Evolutionary conservation across 1,284 basidiomycete genomes (phyloP).

Genomic region (Ganoderma boninense): DNA sequence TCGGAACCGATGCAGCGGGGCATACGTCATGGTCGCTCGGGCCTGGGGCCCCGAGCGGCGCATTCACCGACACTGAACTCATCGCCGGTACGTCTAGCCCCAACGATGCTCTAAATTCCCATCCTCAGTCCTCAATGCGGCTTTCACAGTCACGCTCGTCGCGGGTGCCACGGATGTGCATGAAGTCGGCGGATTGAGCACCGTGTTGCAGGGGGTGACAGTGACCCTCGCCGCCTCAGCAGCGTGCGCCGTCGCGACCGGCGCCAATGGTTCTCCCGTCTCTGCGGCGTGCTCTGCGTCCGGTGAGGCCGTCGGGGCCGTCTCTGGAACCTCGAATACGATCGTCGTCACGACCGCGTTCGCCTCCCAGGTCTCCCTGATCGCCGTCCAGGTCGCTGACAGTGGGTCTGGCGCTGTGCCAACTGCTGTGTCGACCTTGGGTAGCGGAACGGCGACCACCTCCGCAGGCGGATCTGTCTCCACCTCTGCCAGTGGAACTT

Average conservation of each 20-base stretch:
- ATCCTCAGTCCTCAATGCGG: not conserved
- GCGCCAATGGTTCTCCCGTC: not conserved
- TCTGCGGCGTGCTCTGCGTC: not conserved
- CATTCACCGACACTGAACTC: not conserved
- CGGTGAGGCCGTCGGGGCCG: not conserved
- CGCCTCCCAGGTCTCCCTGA: not conserved
- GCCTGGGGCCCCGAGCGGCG: not conserved
- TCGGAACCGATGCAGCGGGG: not conserved
- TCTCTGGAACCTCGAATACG: not conserved
- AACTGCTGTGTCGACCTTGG: not conserved
- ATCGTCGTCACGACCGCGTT: not conserved
- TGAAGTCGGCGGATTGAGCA: not conserved
- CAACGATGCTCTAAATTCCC: not conserved
- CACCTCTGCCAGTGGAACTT: too few relatives aligned
- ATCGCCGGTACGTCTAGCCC: not conserved
- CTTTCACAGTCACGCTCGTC: not conserved
- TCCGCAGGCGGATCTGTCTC: too few relatives aligned
- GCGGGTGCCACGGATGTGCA: not conserved
- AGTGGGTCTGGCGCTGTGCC: not conserved
- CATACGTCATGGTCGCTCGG: not conserved
- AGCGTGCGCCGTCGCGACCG: not conserved
- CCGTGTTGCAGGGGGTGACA: not conserved
- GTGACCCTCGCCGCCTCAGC: not conserved
- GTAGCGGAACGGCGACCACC: not conserved
- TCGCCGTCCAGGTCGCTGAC: not conserved